A percentile compares a stretch with the other conserved stretches of the same genome.
Evolutionary conservation across 2,329 filamentous ascomycete species (phyloP).

Genomic region (Sclerotinia sclerotiorum): DNA sequence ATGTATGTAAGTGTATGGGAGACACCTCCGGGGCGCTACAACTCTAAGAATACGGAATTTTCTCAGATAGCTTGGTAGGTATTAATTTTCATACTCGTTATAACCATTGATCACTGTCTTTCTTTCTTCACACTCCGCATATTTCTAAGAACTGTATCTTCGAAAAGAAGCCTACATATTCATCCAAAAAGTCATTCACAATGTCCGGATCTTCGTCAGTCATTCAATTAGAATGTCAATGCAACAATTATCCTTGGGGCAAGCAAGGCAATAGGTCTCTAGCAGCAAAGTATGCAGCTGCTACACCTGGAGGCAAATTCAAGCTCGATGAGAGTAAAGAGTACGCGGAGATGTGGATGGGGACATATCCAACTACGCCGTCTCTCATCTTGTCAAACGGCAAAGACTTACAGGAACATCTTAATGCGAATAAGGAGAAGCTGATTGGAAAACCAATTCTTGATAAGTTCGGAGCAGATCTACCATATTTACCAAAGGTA

Average conservation of each 20-base stretch:
- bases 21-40: not conserved
- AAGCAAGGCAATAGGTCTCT: conserved; percentile 65
- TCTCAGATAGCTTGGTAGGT: conserved; percentile 8
- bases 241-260: conserved; percentile 60
- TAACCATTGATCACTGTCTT: not conserved
- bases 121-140: not conserved
- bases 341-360: conserved; percentile 55
- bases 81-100: conserved; percentile 3
- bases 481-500: conserved; percentile 73
- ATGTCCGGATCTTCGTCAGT: conserved; percentile 42
- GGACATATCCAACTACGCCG: conserved; percentile 72
- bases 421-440: conserved; percentile 60
- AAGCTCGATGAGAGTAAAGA: conserved; percentile 61
- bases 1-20: conserved; percentile 10
- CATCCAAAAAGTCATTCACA: not conserved
- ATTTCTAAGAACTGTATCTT: not conserved
- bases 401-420: conserved; percentile 62
- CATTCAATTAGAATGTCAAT: conserved; percentile 54
- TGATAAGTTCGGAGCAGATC: conserved; percentile 60
- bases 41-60: not conserved
- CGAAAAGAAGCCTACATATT: not conserved
- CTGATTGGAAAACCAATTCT: conserved; percentile 63
- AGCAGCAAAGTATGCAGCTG: conserved; percentile 62
- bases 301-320: conserved; percentile 63
- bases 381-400: conserved; percentile 62